Evolutionary conservation across 805 yeast species (phyloP).

Genomic region (Osmozyma mogii): DNA sequence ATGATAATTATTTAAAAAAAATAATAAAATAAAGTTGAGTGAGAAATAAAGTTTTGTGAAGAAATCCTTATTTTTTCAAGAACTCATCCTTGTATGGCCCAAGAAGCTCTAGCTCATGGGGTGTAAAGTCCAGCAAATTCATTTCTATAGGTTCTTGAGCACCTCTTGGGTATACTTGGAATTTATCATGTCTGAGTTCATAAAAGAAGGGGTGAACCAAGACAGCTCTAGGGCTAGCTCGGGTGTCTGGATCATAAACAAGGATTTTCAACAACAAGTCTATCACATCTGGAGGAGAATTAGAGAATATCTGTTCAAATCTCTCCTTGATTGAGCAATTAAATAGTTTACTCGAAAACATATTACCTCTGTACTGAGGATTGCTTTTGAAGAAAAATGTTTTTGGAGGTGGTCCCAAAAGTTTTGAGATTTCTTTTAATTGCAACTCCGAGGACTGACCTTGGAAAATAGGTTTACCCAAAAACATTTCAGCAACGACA

Average conservation of each 20-base stretch:
- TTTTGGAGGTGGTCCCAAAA: slow-evolving; percentile 78
- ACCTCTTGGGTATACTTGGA: slow-evolving; percentile 51
- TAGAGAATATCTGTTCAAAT: slow-evolving; percentile 41
- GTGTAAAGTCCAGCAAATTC: slow-evolving; percentile 62
- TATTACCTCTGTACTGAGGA: slow-evolving; percentile 68
- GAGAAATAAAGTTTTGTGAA: too few relatives aligned
- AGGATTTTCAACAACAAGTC: slow-evolving; percentile 75
- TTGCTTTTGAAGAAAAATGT: slow-evolving; percentile 67
- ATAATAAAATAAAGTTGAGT: too few relatives aligned
- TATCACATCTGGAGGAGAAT: slow-evolving; percentile 79
- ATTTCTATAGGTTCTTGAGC: slow-evolving; percentile 30
- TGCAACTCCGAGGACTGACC: slow-evolving; percentile 87
- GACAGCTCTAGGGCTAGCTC: slow-evolving; percentile 75
- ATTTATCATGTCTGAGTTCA: slow-evolving; percentile 58
- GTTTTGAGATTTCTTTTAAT: slow-evolving; percentile 80
- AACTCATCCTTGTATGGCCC: slow-evolving; percentile 32
- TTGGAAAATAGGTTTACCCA: slow-evolving; percentile 92
- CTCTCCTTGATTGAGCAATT: slow-evolving; percentile 45
- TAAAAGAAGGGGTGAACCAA: slow-evolving; percentile 86
- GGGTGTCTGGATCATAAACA: slow-evolving; percentile 81
- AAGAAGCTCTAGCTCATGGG: slow-evolving; percentile 50
- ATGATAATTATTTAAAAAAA: too few relatives aligned
- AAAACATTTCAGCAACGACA: slow-evolving; percentile 87
- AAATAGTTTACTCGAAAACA: slow-evolving; percentile 58
- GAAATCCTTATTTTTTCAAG: slow-evolving; percentile 4